Percentiles rank a stretch among this genome's conserved stretches.
These are phyloP conservation scores for Gastrolobium bilobum DNA, from an alignment of 306 rosid species.

Conservation along the genomic window DNA sequence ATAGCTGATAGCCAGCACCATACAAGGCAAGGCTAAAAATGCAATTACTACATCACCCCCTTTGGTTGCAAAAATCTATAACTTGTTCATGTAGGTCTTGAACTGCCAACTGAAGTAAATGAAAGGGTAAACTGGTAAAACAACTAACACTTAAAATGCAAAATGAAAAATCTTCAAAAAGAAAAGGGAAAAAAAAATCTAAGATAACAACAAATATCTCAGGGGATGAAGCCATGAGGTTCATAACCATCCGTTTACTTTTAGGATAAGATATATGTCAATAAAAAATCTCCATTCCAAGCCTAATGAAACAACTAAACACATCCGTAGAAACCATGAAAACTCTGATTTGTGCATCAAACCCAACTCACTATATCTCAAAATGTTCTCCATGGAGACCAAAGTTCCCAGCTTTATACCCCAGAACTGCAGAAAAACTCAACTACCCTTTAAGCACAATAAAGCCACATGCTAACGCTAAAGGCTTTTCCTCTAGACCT, in stretches of 20 bases:
- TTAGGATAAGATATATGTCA: conserved; percentile 66
- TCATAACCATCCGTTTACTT: conserved; percentile 54
- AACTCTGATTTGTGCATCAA: conserved; percentile 58
- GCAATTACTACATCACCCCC: no score
- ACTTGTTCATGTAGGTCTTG: no score
- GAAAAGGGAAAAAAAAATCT: background rate
- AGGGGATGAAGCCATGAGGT: background rate
- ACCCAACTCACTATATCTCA: conserved; percentile 53
- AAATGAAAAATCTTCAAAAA: no score
- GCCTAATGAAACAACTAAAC: background rate
- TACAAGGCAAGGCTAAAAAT: no score
- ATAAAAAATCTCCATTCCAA: conserved; percentile 42
- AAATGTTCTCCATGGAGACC: conserved; percentile 62
- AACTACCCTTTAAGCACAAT: conserved; percentile 34
- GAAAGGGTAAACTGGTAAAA: no score
- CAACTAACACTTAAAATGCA: no score
- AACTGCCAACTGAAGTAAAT: no score
- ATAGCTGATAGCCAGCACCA: no score
- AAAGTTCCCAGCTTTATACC: conserved; percentile 46
- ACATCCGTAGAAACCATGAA: conserved; percentile 60
- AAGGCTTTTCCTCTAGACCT: conserved; percentile 68
- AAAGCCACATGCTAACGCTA: conserved; percentile 59
- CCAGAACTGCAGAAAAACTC: conserved; percentile 39
- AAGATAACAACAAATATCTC: conserved; percentile 41
- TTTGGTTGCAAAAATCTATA: no score